Base-by-base conservation (phyloP, 805 yeast genomes). In the Suhomyces kilbournensis region DNA sequence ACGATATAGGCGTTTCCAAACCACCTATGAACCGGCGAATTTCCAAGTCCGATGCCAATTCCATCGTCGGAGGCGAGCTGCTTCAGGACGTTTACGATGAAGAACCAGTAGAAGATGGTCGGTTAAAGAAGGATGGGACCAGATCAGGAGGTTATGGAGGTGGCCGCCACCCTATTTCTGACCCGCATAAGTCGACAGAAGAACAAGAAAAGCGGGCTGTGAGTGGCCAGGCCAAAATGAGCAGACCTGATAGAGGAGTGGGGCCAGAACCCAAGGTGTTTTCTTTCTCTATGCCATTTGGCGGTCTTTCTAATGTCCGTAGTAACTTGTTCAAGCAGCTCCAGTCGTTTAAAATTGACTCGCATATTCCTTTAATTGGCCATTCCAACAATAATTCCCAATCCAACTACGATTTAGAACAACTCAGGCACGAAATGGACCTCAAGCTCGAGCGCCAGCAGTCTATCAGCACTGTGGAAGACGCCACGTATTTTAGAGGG, bases 391-490 rank as follows among this genome's bases (percentile, higher is more conserved):
- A 53, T 48, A 44, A 51, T n/a, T n/a, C n/a, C 44, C n/a, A 40
- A 15, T 54, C 52, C 39, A 28, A 28, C 5, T 53, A 52, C 28
- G 53, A 60, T 9, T n/a, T 45, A 26, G 57, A 56, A 6, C 63
- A 61, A 22, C 32, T 55, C 43, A 57, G 59, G 49, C 65, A 71
- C 34, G 73, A 69, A 20, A 67, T 80, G 39, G 60, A 74, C 26
- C 59, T 72, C 34, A 77, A 74, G 57, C 60, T 82, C 34, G 70
- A 74, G 46, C 73, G 86, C 35, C 86, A 82, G 52, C 82, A 81
- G 53, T 76, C 86, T 0, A 76, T 85, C 26, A 71, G 79, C 42
- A 85, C 90, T 0, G 38, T 79, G 4, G 89, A 86, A 51, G 96
- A 90, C 58, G 83, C 84, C 1, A 66, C 72, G 10, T 70, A 81